phyloP scores from a whole-genome alignment of 257 asterid genomes.

The Marsdenia floribunda region DNA sequence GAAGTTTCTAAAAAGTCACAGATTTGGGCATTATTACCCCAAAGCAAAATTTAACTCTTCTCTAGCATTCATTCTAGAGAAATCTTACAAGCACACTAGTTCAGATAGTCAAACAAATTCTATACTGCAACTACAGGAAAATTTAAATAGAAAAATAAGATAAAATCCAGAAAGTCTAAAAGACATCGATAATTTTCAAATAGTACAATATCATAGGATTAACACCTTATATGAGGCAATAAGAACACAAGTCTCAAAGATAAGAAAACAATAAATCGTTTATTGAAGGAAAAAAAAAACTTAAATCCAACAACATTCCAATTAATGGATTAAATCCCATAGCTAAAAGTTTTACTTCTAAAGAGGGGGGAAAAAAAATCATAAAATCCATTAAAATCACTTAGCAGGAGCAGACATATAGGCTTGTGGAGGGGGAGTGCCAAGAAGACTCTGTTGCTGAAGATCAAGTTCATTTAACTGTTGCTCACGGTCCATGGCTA shows the following conservation, averaged over 20 bases:
- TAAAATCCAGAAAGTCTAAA: neutral
- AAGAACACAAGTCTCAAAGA: neutral
- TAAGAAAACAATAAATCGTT: neutral
- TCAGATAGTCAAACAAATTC: neutral
- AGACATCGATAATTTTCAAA: neutral
- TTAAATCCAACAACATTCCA: neutral
- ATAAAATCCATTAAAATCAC: constrained; percentile 9
- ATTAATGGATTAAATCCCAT: neutral
- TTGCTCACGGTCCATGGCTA: constrained; percentile 67
- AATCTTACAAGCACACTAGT: neutral
- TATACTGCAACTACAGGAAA: neutral
- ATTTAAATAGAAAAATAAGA: neutral
- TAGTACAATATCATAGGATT: neutral
- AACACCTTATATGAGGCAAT: neutral
- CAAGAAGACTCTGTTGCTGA: constrained; percentile 60
- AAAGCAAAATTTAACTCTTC: neutral
- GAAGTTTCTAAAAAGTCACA: neutral
- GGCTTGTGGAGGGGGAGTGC: constrained; percentile 31
- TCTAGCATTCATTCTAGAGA: neutral
- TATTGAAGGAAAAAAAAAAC: neutral
- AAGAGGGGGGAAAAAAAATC: neutral
- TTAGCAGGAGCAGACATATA: constrained; percentile 3
- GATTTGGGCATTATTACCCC: neutral
- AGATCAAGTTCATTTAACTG: constrained; percentile 48
- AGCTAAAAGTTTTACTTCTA: neutral